A percentile compares a stretch with the other conserved stretches of the same genome.
phyloP scores from a whole-genome alignment of 2,329 filamentous ascomycete species.

The Diaporthe citri region DNA sequence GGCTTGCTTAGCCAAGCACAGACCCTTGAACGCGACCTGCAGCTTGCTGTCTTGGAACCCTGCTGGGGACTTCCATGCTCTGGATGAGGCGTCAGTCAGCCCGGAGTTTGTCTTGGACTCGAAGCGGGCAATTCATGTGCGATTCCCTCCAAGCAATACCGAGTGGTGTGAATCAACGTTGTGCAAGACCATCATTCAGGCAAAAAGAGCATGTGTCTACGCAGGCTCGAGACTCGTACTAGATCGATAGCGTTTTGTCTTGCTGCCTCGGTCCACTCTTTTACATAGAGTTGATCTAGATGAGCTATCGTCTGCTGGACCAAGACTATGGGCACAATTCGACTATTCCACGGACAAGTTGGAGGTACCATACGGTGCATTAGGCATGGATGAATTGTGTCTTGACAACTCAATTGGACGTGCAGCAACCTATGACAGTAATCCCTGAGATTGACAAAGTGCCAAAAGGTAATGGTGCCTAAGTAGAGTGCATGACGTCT shows the following conservation, averaged over 20 bases:
- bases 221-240: not conserved
- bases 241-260: not conserved
- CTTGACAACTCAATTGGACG: constrained; percentile 3
- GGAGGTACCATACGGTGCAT: not conserved
- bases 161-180: not conserved
- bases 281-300: not conserved
- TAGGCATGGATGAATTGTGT: not conserved
- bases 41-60: constrained; percentile 17
- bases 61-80: constrained; percentile 16
- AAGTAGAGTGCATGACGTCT: constrained; percentile 31
- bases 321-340: not conserved
- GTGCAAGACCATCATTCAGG: not conserved
- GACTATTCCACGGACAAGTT: not conserved
- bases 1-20: constrained; percentile 25
- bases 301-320: not conserved
- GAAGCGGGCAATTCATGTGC: not conserved
- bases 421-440: not conserved
- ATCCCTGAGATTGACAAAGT: not conserved
- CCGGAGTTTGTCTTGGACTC: not conserved
- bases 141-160: not conserved
- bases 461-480: not conserved
- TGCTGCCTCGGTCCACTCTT: not conserved
- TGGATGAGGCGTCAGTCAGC: not conserved
- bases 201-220: too few species aligned
- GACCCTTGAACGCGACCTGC: constrained; percentile 20